Evolutionary conservation across 495 filamentous ascomycete genomes (phyloP).

Genomic region (Achaetomiella virescens): DNA sequence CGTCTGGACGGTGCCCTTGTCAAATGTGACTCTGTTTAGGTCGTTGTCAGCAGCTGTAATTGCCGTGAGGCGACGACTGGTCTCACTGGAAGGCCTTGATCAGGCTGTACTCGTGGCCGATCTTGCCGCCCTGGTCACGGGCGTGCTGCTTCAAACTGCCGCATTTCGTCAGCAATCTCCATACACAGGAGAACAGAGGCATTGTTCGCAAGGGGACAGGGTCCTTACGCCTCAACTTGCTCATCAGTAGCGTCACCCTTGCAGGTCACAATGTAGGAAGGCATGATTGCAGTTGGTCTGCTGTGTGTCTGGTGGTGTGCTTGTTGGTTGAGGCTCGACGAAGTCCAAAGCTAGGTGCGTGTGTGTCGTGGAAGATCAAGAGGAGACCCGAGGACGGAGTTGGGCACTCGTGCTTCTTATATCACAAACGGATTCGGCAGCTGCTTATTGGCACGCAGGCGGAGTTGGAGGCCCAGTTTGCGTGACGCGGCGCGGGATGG

Average conservation of each 20-base stretch:
- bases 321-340: background rate
- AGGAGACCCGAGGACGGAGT: background rate
- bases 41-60: background rate
- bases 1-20: constrained; percentile 54
- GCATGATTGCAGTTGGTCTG: constrained; percentile 45
- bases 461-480: constrained; percentile 8
- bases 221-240: constrained; percentile 56
- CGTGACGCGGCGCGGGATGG: constrained; percentile 2
- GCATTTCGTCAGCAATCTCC: constrained; percentile 7
- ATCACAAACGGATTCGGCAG: background rate
- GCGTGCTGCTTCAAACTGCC: constrained; percentile 67
- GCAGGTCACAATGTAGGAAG: constrained; percentile 73
- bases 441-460: background rate
- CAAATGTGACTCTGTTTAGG: constrained; percentile 61
- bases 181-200: background rate
- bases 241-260: constrained; percentile 56
- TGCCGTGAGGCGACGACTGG: background rate
- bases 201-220: background rate
- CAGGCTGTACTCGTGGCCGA: constrained; percentile 73
- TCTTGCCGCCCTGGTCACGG: constrained; percentile 65
- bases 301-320: background rate
- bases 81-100: constrained; percentile 90
- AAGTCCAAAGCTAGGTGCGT: background rate
- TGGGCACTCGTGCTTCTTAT: background rate
- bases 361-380: too few relatives aligned